Evolutionary conservation across 768 basidiomycete genomes (phyloP).

Genomic region (Podaxis sp.): DNA sequence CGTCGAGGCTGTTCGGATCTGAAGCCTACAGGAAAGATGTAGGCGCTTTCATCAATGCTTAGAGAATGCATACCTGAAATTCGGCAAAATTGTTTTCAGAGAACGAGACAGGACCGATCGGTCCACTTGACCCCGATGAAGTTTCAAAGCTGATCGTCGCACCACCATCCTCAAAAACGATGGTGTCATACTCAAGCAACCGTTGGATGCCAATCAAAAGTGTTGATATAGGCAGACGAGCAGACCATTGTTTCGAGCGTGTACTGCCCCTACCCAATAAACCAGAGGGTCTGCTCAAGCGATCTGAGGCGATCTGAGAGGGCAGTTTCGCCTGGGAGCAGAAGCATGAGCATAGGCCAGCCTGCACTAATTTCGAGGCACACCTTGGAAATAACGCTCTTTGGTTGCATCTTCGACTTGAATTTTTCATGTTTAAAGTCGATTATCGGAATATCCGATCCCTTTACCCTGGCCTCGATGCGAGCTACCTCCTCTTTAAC

Average conservation of each 20-base stretch:
- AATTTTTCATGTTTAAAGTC: neutral
- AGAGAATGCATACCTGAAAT: neutral
- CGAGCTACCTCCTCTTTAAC: neutral
- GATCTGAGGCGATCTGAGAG: neutral
- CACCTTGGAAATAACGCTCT: neutral
- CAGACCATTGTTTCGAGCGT: neutral
- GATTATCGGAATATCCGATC: neutral
- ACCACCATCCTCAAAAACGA: neutral
- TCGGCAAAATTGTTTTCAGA: neutral
- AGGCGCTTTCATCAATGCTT: too few relatives aligned
- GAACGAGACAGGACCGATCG: neutral
- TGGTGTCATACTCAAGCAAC: neutral
- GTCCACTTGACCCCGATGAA: neutral
- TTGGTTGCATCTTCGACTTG: slow-evolving; percentile 10
- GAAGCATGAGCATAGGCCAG: neutral
- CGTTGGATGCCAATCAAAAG: neutral
- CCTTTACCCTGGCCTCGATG: neutral
- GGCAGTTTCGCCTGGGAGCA: neutral
- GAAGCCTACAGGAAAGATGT: neutral
- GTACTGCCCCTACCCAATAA: neutral
- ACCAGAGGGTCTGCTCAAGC: slow-evolving; percentile 1
- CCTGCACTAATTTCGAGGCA: neutral
- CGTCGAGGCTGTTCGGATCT: neutral
- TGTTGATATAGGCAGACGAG: slow-evolving; percentile 6
- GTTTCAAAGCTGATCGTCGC: neutral